Evolutionary conservation across 164 flowering plant species (phyloP), one percentile per base, ranked within the genome.

Genomic region (Houttuynia cordata): DNA sequence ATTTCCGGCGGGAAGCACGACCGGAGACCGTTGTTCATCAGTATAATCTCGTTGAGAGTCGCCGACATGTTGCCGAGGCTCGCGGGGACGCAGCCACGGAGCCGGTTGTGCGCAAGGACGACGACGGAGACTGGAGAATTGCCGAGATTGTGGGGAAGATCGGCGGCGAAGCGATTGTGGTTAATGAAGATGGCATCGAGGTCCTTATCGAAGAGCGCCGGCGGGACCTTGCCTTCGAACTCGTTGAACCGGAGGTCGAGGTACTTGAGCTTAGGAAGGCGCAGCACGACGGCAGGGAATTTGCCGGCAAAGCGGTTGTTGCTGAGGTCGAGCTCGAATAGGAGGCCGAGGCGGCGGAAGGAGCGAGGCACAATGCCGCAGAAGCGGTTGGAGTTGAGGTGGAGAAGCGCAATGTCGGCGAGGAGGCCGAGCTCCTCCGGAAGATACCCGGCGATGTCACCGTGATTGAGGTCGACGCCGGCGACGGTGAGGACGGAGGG

Each of bases 231-330:
- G 8, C 86, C 83, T 23, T 81, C 83, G 34, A 81, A 81, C 7
- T 78, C 70, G 24, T 81, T 81, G 69, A 57, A 81, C 49, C 86
- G 62, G 30, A 83, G 66, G 64, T 83, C 88, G 59, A 83, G 63
- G 66, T 75, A 81, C 62, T 73, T 80, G 42, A 83, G 74, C 12
- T 34, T 0, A 0, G 86, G 83, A 4, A 83, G 41, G 45, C 49
- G 8, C 14, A 83, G 61, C 10, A 83, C 78, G 7, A 74, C 78
- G 7, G 8, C 3, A 1, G 87, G 87, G 61, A 82, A 82, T n/a
- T 69, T 66, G 0, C 87, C 87, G 0, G 76, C 84, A 20, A 82
- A 76, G 23, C 85, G 68, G 66, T 83, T 83, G 73, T 82, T 76
- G 57, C 80, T 76, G 17, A 76, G 15, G 30, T 76, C 80, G 19